Evolutionary conservation across 1,139 yeast species (phyloP).

Genomic region (Hemisphaericaspora xylofermentans): DNA sequence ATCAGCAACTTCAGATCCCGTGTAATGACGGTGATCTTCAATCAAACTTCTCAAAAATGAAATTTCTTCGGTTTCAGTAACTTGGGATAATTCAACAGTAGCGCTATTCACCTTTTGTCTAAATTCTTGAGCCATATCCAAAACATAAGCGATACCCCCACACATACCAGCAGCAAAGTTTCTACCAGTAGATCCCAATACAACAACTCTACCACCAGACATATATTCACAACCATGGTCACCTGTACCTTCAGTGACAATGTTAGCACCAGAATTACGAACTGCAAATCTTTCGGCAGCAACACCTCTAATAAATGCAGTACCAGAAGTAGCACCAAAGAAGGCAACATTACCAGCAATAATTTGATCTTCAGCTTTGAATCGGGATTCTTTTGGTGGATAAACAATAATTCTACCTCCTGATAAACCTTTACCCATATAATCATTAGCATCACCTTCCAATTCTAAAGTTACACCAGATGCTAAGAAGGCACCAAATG

Average conservation of each 20-base stretch:
- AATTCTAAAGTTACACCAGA: slow-evolving; percentile 93
- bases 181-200: slow-evolving; percentile 88
- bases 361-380: slow-evolving; percentile 94
- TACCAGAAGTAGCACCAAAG: slow-evolving; percentile 96
- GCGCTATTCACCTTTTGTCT: slow-evolving; percentile 69
- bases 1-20: slow-evolving; percentile 88
- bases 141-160: slow-evolving; percentile 97
- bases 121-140: slow-evolving; percentile 94
- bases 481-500: slow-evolving; percentile 96
- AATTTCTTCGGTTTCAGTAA: slow-evolving; percentile 87
- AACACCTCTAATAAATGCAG: slow-evolving; percentile 92
- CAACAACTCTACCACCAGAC: slow-evolving; percentile 98
- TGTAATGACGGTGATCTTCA: slow-evolving; percentile 94
- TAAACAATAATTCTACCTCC: slow-evolving; percentile 93
- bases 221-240: slow-evolving; percentile 99
- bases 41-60: slow-evolving; percentile 91
- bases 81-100: slow-evolving; percentile 74
- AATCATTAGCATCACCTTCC: slow-evolving; percentile 97
- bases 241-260: slow-evolving; percentile 96
- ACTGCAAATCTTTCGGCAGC: slow-evolving; percentile 99
- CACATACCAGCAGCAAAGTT: slow-evolving; percentile 99
- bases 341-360: slow-evolving; percentile 96
- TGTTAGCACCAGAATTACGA: slow-evolving; percentile 96
- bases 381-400: slow-evolving; percentile 81
- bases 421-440: slow-evolving; percentile 94